Evolutionary conservation across 345 rosid genomes (phyloP), one percentile per base, ranked within the genome.

Genomic region (Dipteronia dyeriana): DNA sequence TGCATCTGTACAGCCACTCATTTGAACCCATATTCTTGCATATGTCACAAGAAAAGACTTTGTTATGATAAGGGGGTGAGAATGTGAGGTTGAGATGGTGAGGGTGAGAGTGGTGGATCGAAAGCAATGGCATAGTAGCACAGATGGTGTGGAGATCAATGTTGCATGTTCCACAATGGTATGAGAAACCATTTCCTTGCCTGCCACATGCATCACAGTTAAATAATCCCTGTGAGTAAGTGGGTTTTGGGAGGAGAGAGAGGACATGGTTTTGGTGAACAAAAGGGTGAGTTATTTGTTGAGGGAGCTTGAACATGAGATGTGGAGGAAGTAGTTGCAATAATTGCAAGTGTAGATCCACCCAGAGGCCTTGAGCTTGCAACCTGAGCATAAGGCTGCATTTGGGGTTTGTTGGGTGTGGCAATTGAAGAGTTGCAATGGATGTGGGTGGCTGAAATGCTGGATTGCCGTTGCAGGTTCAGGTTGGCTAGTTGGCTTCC

Each of bases 391-490:
- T 7, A 60, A 26, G 2, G 78, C 43, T 9, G 23, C n/a, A 62
- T 54, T 19, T 25, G 70, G 68, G 26, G 60, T 77, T 22, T 73
- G 76, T 20, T 70, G 88, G 26, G 85, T 77, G 20, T 61, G 81
- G 71, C 43, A 57, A 77, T 71, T 66, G 71, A 77, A 76, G 71
- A 70, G 66, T 17, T 81, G 79, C 65, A 85, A 59, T 14, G 84
- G 88, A 77, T 88, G 90, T 17, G 74, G 86, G 54, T 88, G 90
- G 75, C 88, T 86, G 66, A 86, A 88, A 82, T 88, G 87, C 65
- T 25, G 76, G 60, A 85, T 82, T 25, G 79, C 11, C 60, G 71
- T 82, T 25, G 79, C 16, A 64, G 73, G 41, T n/a, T 82, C 81
- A 60, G 81, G 71, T 82, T 79, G 81, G 47, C 26, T 54, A 5